Evolutionary conservation across 352 stramenopile species (phyloP), one percentile per base, ranked within the genome.

Genomic region (Globisporangium lucens): DNA sequence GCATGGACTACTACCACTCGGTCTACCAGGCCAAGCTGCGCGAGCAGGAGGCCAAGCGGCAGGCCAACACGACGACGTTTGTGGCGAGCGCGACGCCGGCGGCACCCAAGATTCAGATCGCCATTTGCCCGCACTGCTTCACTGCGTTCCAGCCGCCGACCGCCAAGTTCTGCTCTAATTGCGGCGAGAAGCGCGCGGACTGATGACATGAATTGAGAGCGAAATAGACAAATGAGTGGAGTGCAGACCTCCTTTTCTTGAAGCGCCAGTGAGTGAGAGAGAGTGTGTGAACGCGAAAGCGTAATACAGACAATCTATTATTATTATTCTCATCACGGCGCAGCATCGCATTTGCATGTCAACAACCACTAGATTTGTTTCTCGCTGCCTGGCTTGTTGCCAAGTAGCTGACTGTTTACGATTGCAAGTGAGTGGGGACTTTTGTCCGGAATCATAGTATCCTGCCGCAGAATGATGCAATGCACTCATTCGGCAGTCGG

Each of bases 1-100:
- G 80, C 24, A 96, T 96, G 88, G 78, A 94, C 38, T 96, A 94
- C 66, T 96, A 91, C 64, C 88, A 96, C 72, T 89, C 82, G 2
- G 75, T 96, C 43, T 94, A 93, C 66, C 71, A 83, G 59, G 71
- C 78, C 27, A 93, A 91, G 63, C 74, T 92, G 60, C 70, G 69
- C 24, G 66, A 78, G 33, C 56, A 76, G 46, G 59, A 61, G 12
- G 38, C 49, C 4, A 47, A 63, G 33, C 68, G 27, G 38, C 30
- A 56, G 43, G 52, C 49, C 20, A 68, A 43, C 9, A 65, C 43
- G 49, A 67, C 24, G 2, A 38, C 27, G 36, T 17, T 3, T 15
- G 24, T 12, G 53, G 38, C 17, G 68, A 60, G 4, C 9, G 9
- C 22, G 17, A 7, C 20, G 20, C 8, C 20, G 3, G 20, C 47